Conservation (phyloP, 108 stramenopile species). For the Skeletonema menzelii region DNA sequence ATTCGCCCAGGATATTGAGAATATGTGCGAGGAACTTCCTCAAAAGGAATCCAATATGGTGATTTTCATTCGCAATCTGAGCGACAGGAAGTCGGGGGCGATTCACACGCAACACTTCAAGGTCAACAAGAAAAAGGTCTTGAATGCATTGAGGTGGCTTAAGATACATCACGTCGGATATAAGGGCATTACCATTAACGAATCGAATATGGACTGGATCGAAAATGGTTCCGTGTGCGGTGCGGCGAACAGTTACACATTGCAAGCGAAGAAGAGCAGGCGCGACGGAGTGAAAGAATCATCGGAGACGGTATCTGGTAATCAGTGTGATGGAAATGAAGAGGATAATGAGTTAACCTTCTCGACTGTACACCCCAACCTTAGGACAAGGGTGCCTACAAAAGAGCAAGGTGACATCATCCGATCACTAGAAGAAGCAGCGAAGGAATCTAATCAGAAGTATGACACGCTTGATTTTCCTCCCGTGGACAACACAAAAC, state of each 20-base stretch:
- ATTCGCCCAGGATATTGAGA: constrained; percentile 13
- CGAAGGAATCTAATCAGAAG: background rate
- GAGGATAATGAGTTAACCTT: background rate
- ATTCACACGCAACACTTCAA: background rate
- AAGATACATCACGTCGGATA: constrained; percentile 12
- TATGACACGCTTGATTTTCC: background rate
- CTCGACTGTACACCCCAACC: background rate
- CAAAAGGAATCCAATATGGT: background rate
- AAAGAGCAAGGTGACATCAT: background rate
- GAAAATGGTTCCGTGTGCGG: background rate
- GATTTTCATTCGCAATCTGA: constrained; percentile 2
- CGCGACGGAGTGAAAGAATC: background rate
- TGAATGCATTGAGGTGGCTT: constrained; percentile 17
- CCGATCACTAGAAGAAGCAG: background rate
- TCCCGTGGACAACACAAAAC: background rate
- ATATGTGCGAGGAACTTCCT: background rate
- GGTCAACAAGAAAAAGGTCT: background rate
- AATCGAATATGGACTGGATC: constrained; percentile 12
- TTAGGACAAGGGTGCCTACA: background rate
- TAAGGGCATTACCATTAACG: background rate
- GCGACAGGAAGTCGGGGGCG: background rate
- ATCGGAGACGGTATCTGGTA: background rate
- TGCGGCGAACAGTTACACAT: background rate
- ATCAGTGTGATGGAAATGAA: background rate
- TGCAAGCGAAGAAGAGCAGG: background rate